Evolutionary conservation across 257 asterid species (phyloP), one percentile per base, ranked within the genome.

Genomic region (Gentiana straminea): DNA sequence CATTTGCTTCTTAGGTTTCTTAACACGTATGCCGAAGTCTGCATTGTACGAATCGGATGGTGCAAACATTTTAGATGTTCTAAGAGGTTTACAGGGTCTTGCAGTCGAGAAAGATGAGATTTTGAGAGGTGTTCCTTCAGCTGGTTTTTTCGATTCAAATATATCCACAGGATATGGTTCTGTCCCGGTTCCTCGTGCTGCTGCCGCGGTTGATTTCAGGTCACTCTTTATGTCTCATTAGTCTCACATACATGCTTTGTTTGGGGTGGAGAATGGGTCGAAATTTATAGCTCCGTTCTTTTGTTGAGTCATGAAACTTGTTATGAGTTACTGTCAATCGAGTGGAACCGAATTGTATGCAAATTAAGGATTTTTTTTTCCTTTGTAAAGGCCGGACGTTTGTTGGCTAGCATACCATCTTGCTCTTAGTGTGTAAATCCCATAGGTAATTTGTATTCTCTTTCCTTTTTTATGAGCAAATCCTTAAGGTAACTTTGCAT

Each of bases 31-130:
- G 46, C 2, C 46, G 9, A 41, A 41, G 46, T 41, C 46, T 1
- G 8, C 9, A 59, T 64, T 62, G 54, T 35, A 58, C 12, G 62
- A 36, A 61, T 50, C 48, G 52, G 8, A 67, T 58, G 15, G 54
- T 35, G 51, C 8, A 46, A 65, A 44, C 54, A 52, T 33, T 13
- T 64, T 57, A 34, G 51, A 62, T 64, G 68, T 63, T 71, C 73
- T 74, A 68, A 71, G 76, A 70, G 63, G 71, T 81, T 66, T 63
- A 68, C 94, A 83, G 94, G 94, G 95, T 74, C 94, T 86, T 79
- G 94, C 84, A 79, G 91, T 68, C 78, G 95, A 83, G 73, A 86
- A 81, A 58, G 94, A 81, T 72, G 94, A 81, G 64, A 69, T 64
- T 63, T 61, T 71, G 71, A 75, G 84, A 62, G 94, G 94, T 52